Evolutionary conservation across 139 green algal genomes (phyloP).

Genomic region (Trebouxia sp.): DNA sequence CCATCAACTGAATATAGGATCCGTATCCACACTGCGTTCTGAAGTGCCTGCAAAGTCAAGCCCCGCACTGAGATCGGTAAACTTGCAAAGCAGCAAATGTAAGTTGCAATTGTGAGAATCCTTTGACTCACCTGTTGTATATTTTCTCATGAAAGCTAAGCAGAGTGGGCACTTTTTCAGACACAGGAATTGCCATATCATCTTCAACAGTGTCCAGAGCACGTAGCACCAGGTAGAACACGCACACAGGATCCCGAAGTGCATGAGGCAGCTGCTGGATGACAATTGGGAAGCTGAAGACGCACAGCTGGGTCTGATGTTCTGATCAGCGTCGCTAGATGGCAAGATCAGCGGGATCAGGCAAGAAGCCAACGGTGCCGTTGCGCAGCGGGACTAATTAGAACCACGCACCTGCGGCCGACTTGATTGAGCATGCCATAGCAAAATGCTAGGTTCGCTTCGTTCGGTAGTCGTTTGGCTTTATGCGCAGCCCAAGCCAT

Average conservation of each 20-base stretch:
- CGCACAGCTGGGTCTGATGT: neutral
- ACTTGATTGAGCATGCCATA: constrained; percentile 96
- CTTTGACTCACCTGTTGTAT: constrained; percentile 76
- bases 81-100: too few species aligned
- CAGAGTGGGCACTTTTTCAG: constrained; percentile 83
- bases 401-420: constrained; percentile 77
- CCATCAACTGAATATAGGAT: constrained; percentile 85
- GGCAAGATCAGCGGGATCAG: too few species aligned
- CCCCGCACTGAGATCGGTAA: neutral
- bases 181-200: constrained; percentile 88
- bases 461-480: constrained; percentile 70
- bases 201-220: constrained; percentile 96
- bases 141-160: constrained; percentile 74
- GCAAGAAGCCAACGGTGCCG: too few species aligned
- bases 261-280: constrained; percentile 92
- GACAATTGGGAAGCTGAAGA: constrained; percentile 89
- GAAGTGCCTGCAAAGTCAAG: constrained; percentile 54
- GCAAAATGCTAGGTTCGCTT: constrained; percentile 88
- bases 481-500: constrained; percentile 65
- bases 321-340: too few species aligned
- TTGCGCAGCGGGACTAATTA: too few species aligned
- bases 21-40: constrained; percentile 72
- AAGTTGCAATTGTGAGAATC: too few species aligned
- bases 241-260: constrained; percentile 83
- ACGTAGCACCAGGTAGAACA: constrained; percentile 92